phyloP scores from a whole-genome alignment of 768 basidiomycete species.

The Boletellus ananiceps region DNA sequence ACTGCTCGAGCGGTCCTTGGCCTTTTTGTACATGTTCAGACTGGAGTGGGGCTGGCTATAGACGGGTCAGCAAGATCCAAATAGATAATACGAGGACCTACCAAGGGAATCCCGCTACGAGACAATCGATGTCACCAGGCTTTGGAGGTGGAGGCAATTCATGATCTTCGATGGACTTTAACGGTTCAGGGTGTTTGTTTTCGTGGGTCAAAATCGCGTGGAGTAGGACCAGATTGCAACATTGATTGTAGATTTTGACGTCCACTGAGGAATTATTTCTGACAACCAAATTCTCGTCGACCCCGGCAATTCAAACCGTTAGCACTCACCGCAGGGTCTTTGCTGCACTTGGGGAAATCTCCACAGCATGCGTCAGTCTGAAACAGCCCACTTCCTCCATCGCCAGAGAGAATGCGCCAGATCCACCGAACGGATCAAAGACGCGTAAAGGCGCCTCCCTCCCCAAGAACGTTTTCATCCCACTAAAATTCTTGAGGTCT shows the following conservation, averaged over 20 bases:
- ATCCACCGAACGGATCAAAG: slow-evolving; percentile 43
- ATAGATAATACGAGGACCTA: slow-evolving; percentile 17
- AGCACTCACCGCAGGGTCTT: slow-evolving; percentile 52
- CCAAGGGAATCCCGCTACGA: slow-evolving; percentile 78
- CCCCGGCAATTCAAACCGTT: background rate
- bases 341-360: slow-evolving; percentile 74
- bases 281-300: slow-evolving; percentile 4
- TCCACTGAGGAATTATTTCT: slow-evolving; percentile 50
- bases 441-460: slow-evolving; percentile 26
- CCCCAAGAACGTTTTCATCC: slow-evolving; percentile 31
- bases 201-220: slow-evolving; percentile 52
- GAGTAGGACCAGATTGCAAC: slow-evolving; percentile 57
- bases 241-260: slow-evolving; percentile 62
- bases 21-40: slow-evolving; percentile 67
- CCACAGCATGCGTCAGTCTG: slow-evolving; percentile 60
- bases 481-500: slow-evolving; percentile 29
- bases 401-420: slow-evolving; percentile 59
- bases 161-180: slow-evolving; percentile 36
- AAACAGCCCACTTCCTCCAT: slow-evolving; percentile 53
- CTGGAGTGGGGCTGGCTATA: slow-evolving; percentile 67
- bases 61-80: slow-evolving; percentile 3
- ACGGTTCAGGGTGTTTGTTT: slow-evolving; percentile 37
- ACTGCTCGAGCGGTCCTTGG: slow-evolving; percentile 64
- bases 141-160: slow-evolving; percentile 43
- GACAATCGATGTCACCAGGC: slow-evolving; percentile 53